Evolutionary conservation across 2,329 filamentous ascomycete species (phyloP).

Genomic region (Hymenoscyphus infarciens): DNA sequence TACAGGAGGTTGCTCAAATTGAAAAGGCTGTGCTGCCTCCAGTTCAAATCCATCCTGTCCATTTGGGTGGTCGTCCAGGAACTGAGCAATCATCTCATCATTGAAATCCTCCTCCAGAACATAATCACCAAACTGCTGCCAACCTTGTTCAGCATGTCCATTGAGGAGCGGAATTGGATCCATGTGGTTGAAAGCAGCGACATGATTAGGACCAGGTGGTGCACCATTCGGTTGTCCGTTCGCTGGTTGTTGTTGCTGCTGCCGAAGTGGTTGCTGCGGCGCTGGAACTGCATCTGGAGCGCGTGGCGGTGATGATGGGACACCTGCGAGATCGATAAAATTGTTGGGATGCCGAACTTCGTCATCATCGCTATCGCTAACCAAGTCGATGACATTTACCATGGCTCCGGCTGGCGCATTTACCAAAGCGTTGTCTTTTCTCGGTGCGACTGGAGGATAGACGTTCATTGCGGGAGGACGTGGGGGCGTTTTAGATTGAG

Average conservation of each 20-base stretch:
- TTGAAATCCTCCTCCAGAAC: neutral
- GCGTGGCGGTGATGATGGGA: no score
- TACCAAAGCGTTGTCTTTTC: neutral
- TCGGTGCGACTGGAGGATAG: neutral
- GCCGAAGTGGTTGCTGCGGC: neutral
- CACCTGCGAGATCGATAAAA: no score
- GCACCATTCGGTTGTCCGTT: neutral
- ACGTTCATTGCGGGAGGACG: neutral
- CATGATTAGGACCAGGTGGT: neutral
- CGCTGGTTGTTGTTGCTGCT: neutral
- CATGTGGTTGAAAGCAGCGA: neutral
- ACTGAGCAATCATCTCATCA: neutral
- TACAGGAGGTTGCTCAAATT: neutral
- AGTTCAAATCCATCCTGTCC: neutral
- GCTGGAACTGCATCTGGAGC: no score
- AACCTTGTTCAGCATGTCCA: neutral
- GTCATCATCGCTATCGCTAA: neutral
- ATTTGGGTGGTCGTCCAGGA: neutral
- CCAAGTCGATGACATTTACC: neutral
- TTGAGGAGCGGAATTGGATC: neutral
- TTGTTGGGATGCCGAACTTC: neutral
- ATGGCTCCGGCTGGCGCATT: neutral
- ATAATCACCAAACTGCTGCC: neutral
- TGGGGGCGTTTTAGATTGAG: neutral
- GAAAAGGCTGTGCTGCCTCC: neutral